phyloP scores from a whole-genome alignment of 176 grass and related monocot genomes.

The Lolium rigidum region DNA sequence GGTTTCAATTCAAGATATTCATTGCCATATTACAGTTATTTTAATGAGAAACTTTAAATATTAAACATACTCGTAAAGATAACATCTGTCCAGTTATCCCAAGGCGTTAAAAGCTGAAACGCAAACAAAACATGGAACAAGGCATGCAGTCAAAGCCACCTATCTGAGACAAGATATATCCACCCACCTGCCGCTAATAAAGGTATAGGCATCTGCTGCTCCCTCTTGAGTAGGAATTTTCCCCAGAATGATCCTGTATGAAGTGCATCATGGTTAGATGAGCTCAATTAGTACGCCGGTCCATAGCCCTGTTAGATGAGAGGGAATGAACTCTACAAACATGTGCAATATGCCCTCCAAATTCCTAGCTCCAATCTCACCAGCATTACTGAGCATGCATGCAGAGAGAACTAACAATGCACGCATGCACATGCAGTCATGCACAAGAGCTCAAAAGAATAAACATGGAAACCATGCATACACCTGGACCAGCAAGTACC shows the following conservation, averaged over 20 bases:
- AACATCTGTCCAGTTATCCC: constrained; percentile 8
- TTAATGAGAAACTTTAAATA: constrained; percentile 13
- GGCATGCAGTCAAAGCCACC: constrained; percentile 1
- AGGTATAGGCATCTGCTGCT: constrained; percentile 81
- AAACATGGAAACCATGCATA: constrained; percentile 9
- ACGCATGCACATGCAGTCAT: not conserved
- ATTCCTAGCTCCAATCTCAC: constrained; percentile 34
- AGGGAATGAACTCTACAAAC: constrained; percentile 32
- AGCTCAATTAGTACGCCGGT: constrained; percentile 7
- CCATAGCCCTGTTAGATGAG: constrained; percentile 22
- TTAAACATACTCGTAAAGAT: constrained; percentile 23
- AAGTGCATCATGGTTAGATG: constrained; percentile 61
- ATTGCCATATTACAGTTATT: constrained; percentile 14
- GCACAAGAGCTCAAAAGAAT: constrained; percentile 25
- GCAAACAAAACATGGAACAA: constrained; percentile 21
- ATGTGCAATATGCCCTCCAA: constrained; percentile 24
- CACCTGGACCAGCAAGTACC: constrained; percentile 1
- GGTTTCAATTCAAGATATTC: constrained; percentile 25
- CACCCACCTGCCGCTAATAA: constrained; percentile 87
- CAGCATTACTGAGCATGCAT: constrained; percentile 29
- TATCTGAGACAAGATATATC: constrained; percentile 43
- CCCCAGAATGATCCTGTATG: constrained; percentile 89
- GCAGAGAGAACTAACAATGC: not conserved
- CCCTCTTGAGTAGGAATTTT: constrained; percentile 89
- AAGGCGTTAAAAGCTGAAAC: constrained; percentile 21